Conservation (phyloP, 2,329 filamentous ascomycete species). For the Sporothrix phasma region DNA sequence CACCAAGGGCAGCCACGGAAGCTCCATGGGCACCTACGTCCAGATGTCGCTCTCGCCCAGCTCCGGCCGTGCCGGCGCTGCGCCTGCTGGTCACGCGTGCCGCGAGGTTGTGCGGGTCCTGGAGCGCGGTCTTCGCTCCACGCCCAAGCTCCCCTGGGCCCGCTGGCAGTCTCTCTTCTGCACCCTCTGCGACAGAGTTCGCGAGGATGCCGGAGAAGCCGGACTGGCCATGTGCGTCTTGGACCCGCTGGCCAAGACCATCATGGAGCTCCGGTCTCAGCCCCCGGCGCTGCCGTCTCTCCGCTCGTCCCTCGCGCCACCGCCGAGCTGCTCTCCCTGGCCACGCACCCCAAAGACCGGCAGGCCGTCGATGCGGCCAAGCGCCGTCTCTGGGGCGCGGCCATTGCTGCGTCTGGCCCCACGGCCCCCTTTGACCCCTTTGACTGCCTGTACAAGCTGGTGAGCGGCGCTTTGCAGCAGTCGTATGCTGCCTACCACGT, state of each 20-base stretch:
- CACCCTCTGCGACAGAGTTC: conserved; percentile 45
- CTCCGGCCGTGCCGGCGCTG: conserved; percentile 23
- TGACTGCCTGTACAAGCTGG: conserved; percentile 53
- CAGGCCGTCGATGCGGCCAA: conserved; percentile 56
- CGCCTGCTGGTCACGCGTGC: conserved; percentile 56
- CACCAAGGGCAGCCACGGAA: neutral
- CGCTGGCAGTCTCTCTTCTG: conserved; percentile 48
- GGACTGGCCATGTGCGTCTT: conserved; percentile 56
- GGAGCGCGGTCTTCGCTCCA: conserved; percentile 45
- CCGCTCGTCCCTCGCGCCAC: conserved; percentile 28
- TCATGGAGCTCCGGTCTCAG: conserved; percentile 32
- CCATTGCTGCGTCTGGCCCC: conserved; percentile 29
- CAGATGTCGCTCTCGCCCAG: conserved; percentile 13
- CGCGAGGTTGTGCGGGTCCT: conserved; percentile 60
- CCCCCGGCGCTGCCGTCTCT: conserved; percentile 18
- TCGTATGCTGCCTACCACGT: conserved; percentile 38
- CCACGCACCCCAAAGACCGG: conserved; percentile 48
- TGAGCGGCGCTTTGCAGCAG: conserved; percentile 41
- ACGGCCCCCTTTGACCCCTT: conserved; percentile 49
- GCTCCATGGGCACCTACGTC: neutral
- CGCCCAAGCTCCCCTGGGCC: conserved; percentile 37
- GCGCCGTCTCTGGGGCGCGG: conserved; percentile 55
- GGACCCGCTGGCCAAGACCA: conserved; percentile 56
- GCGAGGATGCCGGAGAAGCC: conserved; percentile 55
- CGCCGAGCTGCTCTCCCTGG: conserved; percentile 35